A percentile compares a stretch with the other conserved stretches of the same genome.
Evolutionary conservation across 257 asterid species (phyloP).

Genomic region (Plantago major): DNA sequence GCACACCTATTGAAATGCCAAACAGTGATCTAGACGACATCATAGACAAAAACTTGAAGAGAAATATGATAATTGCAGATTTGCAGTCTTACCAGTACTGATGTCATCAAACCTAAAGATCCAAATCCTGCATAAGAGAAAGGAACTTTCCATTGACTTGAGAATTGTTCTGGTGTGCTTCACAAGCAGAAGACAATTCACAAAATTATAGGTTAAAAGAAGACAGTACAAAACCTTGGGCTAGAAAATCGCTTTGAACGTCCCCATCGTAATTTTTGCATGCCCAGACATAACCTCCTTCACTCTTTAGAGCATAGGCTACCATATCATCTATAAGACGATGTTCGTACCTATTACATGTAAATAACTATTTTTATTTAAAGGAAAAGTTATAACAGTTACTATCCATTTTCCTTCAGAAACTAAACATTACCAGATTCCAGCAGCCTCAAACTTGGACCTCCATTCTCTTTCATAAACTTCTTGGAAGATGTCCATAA

Average conservation of each 20-base stretch:
- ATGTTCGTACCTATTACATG: conserved; percentile 76
- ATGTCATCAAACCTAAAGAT: conserved; percentile 98
- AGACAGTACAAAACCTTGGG: conserved; percentile 62
- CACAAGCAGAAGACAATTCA: background rate
- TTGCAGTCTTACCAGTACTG: conserved; percentile 59
- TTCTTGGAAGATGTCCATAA: conserved; percentile 92
- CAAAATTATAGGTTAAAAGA: background rate
- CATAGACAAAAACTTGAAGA: conserved; percentile 1
- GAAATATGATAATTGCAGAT: conserved; percentile 11
- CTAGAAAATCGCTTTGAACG: conserved; percentile 96
- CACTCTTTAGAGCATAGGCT: conserved; percentile 95
- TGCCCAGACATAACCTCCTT: conserved; percentile 99
- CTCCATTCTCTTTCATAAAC: conserved; percentile 85
- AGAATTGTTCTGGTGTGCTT: conserved; percentile 10
- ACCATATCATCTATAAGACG: conserved; percentile 99
- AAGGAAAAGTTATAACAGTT: background rate
- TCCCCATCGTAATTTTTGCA: conserved; percentile 98
- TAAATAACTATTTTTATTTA: conserved; percentile 12
- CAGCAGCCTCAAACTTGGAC: conserved; percentile 77
- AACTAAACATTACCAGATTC: conserved; percentile 60
- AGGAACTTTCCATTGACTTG: conserved; percentile 12
- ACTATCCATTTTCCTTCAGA: conserved; percentile 1
- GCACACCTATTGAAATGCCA: conserved; percentile 55
- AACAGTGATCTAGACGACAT: conserved; percentile 5
- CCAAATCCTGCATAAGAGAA: conserved; percentile 73